Base-by-base conservation (phyloP, 2,329 filamentous ascomycete species). In the Talaromyces sp. region DNA sequence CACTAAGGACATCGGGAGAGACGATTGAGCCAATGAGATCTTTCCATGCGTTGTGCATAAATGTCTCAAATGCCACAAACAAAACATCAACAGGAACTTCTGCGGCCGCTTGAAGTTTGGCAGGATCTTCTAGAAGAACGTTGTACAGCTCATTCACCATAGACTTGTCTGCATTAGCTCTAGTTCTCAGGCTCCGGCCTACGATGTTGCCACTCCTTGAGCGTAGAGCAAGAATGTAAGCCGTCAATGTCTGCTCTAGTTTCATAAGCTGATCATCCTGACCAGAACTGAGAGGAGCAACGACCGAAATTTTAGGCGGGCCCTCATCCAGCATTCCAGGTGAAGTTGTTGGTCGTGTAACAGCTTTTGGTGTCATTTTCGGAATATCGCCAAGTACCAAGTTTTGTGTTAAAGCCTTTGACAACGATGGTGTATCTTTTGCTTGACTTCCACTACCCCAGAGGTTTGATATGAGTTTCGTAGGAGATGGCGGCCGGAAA, bases 21-120 rank as follows among this genome's bases (percentile, higher is more conserved):
- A 98, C 88, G 64, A 98, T 87, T 2, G 91, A 88, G 0, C 94
- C 94, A 83, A 97, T 93, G 71, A 92, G 89, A 69, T 94, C 91
- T 66, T 86, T 88, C 94, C 94, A 98, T 13, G 91, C 93, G 68
- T 93, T 89, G 66, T 88, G 88, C 67, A 97, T 81, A 71, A 97
- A 98, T 68, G 96, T 97, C 75, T 97, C 93, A 75, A 97, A 98
- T 0, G 93, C 91, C 29, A 91, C 90, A 73, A 97, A 96, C 5
- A 98, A 85, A 22, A 94, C 88, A 72, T 97, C 93, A 8, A 94
- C 88, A 2, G 89, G 86, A 8, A 91, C 84, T 66, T 97, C 92
- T 0, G 88, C 85, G 1, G 91, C 88, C 10, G 88, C 82, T 62
- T 96, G 90, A 68, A 91, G 85, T 72, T 92, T 92, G 61, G 87